phyloP scores from a whole-genome alignment of 331 rosid species.

The Phaseolus coccineus region DNA sequence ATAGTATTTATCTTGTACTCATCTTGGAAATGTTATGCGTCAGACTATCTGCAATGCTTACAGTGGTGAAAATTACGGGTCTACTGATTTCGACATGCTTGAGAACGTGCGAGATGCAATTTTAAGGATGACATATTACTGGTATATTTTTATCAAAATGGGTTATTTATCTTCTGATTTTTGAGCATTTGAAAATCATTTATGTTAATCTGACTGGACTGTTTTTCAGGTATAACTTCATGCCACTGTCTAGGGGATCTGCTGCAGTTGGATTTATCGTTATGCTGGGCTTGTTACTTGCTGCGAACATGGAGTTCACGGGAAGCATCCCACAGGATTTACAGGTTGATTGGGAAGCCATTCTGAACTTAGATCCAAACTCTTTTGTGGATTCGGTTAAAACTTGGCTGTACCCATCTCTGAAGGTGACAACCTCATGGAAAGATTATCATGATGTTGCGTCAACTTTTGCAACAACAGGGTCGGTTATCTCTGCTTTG shows the following conservation, averaged over 20 bases:
- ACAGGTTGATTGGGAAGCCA: constrained; percentile 96
- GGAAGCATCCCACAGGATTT: constrained; percentile 74
- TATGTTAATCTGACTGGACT: constrained; percentile 25
- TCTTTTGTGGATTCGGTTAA: constrained; percentile 70
- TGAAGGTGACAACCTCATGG: constrained; percentile 79
- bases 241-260: constrained; percentile 93
- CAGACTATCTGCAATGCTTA: constrained; percentile 78
- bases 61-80: constrained; percentile 81
- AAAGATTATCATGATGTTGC: constrained; percentile 81
- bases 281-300: constrained; percentile 83
- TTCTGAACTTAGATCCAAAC: constrained; percentile 65
- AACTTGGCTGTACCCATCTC: constrained; percentile 82
- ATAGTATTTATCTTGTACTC: constrained; percentile 32
- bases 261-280: constrained; percentile 78
- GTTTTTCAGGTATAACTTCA: constrained; percentile 80
- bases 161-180: constrained; percentile 21
- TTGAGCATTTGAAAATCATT: constrained; percentile 23
- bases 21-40: constrained; percentile 40
- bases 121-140: constrained; percentile 90
- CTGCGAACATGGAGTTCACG: constrained; percentile 88
- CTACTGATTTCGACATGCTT: constrained; percentile 67
- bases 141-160: constrained; percentile 56
- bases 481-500: constrained; percentile 83
- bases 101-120: constrained; percentile 86
- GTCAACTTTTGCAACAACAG: constrained; percentile 70